Percentiles rank a stretch among this genome's conserved stretches.
Conservation (phyloP, 257 asterid genomes). For the Forsythia suspensa region DNA sequence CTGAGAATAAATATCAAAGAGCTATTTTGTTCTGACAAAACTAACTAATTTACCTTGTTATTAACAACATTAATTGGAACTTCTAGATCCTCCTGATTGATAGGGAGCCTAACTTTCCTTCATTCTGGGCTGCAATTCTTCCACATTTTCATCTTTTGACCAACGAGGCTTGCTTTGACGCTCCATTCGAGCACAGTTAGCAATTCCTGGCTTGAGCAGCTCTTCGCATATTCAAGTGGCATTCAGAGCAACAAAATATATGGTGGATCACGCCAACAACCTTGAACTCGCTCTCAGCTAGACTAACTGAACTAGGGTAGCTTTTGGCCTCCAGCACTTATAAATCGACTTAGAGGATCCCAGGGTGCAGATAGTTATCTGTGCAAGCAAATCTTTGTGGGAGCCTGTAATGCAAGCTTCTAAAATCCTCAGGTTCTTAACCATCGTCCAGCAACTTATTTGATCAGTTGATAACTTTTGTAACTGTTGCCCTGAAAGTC, state of each 20-base stretch:
- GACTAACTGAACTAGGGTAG: constrained; percentile 40
- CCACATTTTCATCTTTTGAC: constrained; percentile 36
- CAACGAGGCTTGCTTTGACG: constrained; percentile 32
- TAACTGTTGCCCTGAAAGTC: constrained; percentile 43
- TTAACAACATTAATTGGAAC: constrained; percentile 20
- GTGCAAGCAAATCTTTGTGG: constrained; percentile 37
- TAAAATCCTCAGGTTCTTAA: constrained; percentile 22
- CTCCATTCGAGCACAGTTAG: constrained; percentile 44
- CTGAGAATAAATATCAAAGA: not conserved
- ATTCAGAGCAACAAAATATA: constrained; percentile 36
- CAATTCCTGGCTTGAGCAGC: constrained; percentile 39
- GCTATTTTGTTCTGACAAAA: no score
- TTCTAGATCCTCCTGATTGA: constrained; percentile 40
- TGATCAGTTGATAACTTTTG: constrained; percentile 40
- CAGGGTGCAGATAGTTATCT: constrained; percentile 38
- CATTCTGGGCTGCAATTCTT: constrained; percentile 28
- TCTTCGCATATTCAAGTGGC: constrained; percentile 47
- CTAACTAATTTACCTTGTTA: not conserved
- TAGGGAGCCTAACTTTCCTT: constrained; percentile 37
- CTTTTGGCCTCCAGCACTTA: constrained; percentile 34
- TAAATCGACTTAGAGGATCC: constrained; percentile 43
- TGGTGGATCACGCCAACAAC: no score
- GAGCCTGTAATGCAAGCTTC: constrained; percentile 35
- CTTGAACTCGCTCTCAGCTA: constrained; percentile 39
- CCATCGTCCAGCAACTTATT: constrained; percentile 39